Conservation (phyloP, 768 basidiomycete species). For the Boletus rubroflammeus region DNA sequence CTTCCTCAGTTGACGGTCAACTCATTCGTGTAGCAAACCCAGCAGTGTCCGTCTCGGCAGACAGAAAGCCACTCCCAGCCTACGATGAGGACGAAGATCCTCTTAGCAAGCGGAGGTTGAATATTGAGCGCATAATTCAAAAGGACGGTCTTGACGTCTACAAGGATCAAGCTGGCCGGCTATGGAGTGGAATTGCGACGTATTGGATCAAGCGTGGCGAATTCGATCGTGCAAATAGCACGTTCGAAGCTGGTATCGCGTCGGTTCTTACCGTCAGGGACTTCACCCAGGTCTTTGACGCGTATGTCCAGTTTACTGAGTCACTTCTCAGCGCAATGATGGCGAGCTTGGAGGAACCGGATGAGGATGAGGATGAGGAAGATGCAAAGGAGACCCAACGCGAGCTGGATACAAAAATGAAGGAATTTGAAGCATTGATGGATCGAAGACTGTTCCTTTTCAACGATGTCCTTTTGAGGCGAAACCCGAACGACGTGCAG, state of each 20-base stretch:
- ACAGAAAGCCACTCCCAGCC: conserved; percentile 45
- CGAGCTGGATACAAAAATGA: conserved; percentile 86
- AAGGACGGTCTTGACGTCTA: conserved; percentile 86
- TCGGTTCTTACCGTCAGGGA: conserved; percentile 90
- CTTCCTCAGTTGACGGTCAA: conserved; percentile 52
- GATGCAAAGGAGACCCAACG: conserved; percentile 73
- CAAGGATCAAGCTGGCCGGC: conserved; percentile 92
- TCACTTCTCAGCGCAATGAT: conserved; percentile 86
- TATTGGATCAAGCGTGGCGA: conserved; percentile 98
- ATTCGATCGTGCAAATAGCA: conserved; percentile 84
- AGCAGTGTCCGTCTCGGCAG: conserved; percentile 47
- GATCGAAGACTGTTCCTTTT: conserved; percentile 94
- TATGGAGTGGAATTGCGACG: conserved; percentile 95
- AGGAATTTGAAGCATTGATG: conserved; percentile 89
- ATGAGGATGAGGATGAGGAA: conserved; percentile 75
- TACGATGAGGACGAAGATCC: conserved; percentile 89
- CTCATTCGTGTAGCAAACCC: conserved; percentile 73
- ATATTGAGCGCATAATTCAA: conserved; percentile 82
- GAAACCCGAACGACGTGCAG: conserved; percentile 97
- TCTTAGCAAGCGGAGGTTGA: conserved; percentile 60
- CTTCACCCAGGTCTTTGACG: conserved; percentile 97
- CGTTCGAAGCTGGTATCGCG: conserved; percentile 84
- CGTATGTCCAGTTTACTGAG: conserved; percentile 93
- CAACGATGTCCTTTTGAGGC: conserved; percentile 87
- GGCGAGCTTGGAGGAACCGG: conserved; percentile 74